Conservation (phyloP, 352 stramenopile genomes). For the Globisporangium radiosum region DNA sequence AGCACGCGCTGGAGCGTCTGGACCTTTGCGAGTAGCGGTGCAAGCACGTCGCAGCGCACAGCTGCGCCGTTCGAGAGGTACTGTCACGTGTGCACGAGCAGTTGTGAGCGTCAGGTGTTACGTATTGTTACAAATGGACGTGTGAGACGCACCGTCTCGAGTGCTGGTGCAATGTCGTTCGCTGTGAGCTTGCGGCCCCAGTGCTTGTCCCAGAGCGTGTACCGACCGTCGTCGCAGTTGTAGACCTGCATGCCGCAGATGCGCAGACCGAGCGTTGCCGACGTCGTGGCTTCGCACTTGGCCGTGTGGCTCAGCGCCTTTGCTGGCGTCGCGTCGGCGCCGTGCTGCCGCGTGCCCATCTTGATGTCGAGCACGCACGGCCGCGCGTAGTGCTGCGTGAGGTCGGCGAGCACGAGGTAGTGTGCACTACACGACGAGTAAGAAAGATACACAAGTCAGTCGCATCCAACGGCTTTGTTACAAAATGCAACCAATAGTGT, state of each 20-base stretch:
- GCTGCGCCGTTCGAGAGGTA: slow-evolving; percentile 46
- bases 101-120: too few species aligned
- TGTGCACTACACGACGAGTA: slow-evolving; percentile 11
- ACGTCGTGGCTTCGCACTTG: slow-evolving; percentile 75
- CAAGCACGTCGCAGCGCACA: slow-evolving; percentile 41
- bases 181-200: slow-evolving; percentile 56
- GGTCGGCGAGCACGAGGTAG: slow-evolving; percentile 66
- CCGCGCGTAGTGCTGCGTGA: slow-evolving; percentile 52
- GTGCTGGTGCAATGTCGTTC: slow-evolving; percentile 51
- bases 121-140: too few species aligned
- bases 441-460: not conserved
- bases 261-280: slow-evolving; percentile 50
- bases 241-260: slow-evolving; percentile 84
- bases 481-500: not conserved
- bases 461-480: too few species aligned
- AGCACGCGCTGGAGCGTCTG: slow-evolving; percentile 37
- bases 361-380: slow-evolving; percentile 80
- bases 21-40: slow-evolving; percentile 37
- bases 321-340: slow-evolving; percentile 52
- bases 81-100: slow-evolving; percentile 14
- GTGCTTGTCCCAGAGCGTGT: slow-evolving; percentile 75
- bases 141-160: slow-evolving; percentile 40
- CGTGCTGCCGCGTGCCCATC: slow-evolving; percentile 75
- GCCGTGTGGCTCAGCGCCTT: slow-evolving; percentile 65
- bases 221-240: slow-evolving; percentile 41